Evolutionary conservation across 331 rosid genomes (phyloP), one percentile per base, ranked within the genome.

Genomic region (Telfairia occidentalis): DNA sequence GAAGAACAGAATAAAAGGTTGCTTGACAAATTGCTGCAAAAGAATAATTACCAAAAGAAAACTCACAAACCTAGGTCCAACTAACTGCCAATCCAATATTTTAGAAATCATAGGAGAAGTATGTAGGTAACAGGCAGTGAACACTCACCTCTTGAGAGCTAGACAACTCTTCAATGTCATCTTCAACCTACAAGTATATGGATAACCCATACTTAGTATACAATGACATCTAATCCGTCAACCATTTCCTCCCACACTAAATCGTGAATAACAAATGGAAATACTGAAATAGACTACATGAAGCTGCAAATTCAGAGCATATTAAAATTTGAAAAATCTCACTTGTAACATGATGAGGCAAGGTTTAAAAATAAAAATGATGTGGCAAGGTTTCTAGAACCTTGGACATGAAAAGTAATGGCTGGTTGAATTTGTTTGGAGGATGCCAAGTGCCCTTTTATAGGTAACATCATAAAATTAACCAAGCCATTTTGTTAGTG

Each of bases 81-180:
- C 80, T 23, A 65, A 57, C 19, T 24, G 45, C 52, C 24, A 53
- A 32, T 9, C 18, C 53, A 66, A 53, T n/a, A 52, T 35, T 2
- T 59, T 63, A 60, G 24, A 32, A 24, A 43, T 24, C 59, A 18
- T 30, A 35, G 3, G 42, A 34, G 13, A 42, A 67, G 23, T 12
- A 45, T 2, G 24, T 15, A 57, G 24, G 19, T 64, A 26, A 38
- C 29, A 38, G 26, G 40, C 43, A 38, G 21, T 53, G 43, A 38
- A 73, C 73, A 76, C 74, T 82, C 78, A 90, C 98, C 93, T 84
- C 87, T 73, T 96, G 83, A 73, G 85, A 84, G 76, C 89, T 93
- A 46, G 96, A 90, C 77, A 84, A 69, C 71, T 87, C 89, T 84
- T 87, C 93, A 55, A 85, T 85, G 65, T 87, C 81, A 46, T 81